Evolutionary conservation across 2,329 filamentous ascomycete species (phyloP), one percentile per base, ranked within the genome.

Genomic region (Trichoderma semiorbis): DNA sequence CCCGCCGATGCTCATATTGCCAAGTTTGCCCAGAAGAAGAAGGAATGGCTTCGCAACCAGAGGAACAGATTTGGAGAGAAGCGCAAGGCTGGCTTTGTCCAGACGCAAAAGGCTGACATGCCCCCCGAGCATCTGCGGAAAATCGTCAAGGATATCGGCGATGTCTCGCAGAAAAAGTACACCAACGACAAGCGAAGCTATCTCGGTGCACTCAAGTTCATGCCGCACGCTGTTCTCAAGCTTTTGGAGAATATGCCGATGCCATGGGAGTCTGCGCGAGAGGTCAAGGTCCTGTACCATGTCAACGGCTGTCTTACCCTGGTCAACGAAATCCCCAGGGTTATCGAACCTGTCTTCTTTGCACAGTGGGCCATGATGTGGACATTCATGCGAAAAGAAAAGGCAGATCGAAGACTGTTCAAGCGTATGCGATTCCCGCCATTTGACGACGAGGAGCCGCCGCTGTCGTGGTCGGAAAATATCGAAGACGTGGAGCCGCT

Each of bases 341-440:
- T 99, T 70, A 98, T 99, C 78, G 96, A 98, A 80, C 96, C 96
- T 0, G 93, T 99, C 5, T 99, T 97, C 82, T 95, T 98, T 80
- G 96, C 96, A 71, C 96, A 99, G 81, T 99, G 96, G 96, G 96
- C 96, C 14, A 97, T 95, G 69, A 99, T 99, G 96, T 99, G 96
- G 96, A 91, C 97, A 30, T 94, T 93, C 58, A 99, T 99, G 96
- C 91, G 96, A 77, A 92, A 97, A 77, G 96, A 99, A 81, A 99
- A 99, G 87, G 96, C 94, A 79, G 96, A 99, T 78, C 87, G 96
- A 81, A 87, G 95, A 79, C 90, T 98, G 77, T 99, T 99, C 87
- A 99, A 99, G 86, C 91, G 96, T 75, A 99, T 99, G 96, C 91
- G 97, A 76, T 99, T 99, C 78, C 96, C 96, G 21, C 97, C 97